Evolutionary conservation across 2,329 filamentous ascomycete genomes (phyloP).

Genomic region (Teratosphaeria epicoccoides): DNA sequence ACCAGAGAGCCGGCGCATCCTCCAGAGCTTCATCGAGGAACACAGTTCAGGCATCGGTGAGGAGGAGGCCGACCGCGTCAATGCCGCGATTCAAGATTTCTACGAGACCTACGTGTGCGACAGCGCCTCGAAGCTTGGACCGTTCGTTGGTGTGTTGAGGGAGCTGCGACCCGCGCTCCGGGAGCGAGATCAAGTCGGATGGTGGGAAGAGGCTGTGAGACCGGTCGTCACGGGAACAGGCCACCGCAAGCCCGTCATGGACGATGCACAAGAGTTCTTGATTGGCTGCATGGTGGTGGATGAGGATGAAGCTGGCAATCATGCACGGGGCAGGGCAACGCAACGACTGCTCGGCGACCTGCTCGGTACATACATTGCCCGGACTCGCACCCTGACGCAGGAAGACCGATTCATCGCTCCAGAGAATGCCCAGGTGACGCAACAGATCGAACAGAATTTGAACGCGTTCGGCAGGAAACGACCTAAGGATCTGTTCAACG

Average conservation of each 20-base stretch:
- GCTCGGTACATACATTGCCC: slow-evolving; percentile 33
- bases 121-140: slow-evolving; percentile 45
- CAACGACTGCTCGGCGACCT: slow-evolving; percentile 49
- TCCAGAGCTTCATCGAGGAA: slow-evolving; percentile 50
- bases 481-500: slow-evolving; percentile 58
- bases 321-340: slow-evolving; percentile 22
- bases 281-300: slow-evolving; percentile 55
- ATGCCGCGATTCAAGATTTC: slow-evolving; percentile 56
- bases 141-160: slow-evolving; percentile 60
- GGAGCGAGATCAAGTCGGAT: slow-evolving; percentile 53
- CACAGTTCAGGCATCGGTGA: slow-evolving; percentile 44
- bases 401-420: slow-evolving; percentile 27
- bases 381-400: slow-evolving; percentile 29
- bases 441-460: slow-evolving; percentile 44
- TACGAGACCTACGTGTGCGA: slow-evolving; percentile 55
- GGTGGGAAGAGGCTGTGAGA: slow-evolving; percentile 57
- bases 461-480: slow-evolving; percentile 53
- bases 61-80: slow-evolving; percentile 59
- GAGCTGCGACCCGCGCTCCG: slow-evolving; percentile 55
- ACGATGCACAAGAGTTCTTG: slow-evolving; percentile 55
- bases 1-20: slow-evolving; percentile 37
- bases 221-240: slow-evolving; percentile 48
- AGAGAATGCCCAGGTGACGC: slow-evolving; percentile 37
- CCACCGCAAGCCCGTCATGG: slow-evolving; percentile 52
- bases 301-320: slow-evolving; percentile 40